Percentiles rank a stretch among this genome's conserved stretches.
Conservation (phyloP, 2,329 filamentous ascomycete genomes). For the Ophiostoma triangulosporum region DNA sequence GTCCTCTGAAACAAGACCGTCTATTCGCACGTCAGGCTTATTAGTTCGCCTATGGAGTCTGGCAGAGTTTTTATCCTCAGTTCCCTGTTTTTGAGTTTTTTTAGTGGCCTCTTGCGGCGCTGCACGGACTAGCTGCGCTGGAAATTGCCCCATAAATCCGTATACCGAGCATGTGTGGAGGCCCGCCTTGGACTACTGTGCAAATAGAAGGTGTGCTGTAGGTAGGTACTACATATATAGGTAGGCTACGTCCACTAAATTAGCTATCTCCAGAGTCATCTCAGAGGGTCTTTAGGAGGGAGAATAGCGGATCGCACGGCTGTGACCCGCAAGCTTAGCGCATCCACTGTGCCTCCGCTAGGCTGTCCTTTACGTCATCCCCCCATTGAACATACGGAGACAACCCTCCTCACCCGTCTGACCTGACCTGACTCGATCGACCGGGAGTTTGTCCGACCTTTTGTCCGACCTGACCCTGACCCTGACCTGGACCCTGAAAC, state of each 20-base stretch:
- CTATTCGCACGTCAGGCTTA: background rate
- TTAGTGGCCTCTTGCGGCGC: background rate
- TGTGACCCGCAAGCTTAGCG: too few relatives aligned
- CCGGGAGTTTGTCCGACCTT: background rate
- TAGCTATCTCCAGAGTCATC: too few relatives aligned
- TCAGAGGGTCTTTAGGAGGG: too few relatives aligned
- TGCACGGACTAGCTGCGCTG: background rate
- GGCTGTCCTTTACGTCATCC: too few relatives aligned
- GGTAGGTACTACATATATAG: background rate
- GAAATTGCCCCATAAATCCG: background rate
- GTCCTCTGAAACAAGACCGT: background rate
- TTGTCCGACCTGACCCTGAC: background rate
- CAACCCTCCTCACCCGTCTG: too few relatives aligned
- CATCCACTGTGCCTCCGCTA: too few relatives aligned
- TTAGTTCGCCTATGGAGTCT: background rate
- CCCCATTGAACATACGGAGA: too few relatives aligned
- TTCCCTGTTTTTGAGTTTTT: conserved; percentile 1
- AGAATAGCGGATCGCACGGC: too few relatives aligned
- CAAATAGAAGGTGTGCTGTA: background rate
- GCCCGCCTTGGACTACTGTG: background rate
- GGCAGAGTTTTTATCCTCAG: background rate
- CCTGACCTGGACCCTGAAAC: background rate
- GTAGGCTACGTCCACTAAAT: too few relatives aligned
- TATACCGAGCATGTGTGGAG: background rate
- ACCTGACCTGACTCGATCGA: too few relatives aligned